These are phyloP conservation scores for Colletotrichum caudatum DNA, from an alignment of 2,329 filamentous ascomycete species.

Conservation along the genomic window DNA sequence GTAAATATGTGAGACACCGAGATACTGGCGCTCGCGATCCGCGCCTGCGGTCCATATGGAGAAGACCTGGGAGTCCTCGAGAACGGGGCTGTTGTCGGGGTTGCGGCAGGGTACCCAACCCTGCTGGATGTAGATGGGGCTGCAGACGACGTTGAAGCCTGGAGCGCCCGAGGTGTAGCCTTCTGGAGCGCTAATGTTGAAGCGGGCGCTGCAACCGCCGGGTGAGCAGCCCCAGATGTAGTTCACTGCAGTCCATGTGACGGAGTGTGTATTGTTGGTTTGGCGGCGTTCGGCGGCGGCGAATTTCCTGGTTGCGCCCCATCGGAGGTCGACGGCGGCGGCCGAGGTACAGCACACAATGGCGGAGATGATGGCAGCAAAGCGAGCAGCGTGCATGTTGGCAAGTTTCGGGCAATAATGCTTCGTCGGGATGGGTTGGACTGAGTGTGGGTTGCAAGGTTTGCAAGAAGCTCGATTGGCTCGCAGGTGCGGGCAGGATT, in stretches of 20 bases:
- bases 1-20: slow-evolving; percentile 45
- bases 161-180: slow-evolving; percentile 45
- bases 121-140: slow-evolving; percentile 45
- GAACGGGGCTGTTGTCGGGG: slow-evolving; percentile 26
- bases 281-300: slow-evolving; percentile 1
- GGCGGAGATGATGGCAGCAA: slow-evolving; percentile 4
- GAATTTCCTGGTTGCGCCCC: not conserved
- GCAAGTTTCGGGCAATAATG: no score
- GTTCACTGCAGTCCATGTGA: slow-evolving; percentile 15
- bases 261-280: not conserved
- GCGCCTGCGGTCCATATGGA: slow-evolving; percentile 44
- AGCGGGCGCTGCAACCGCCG: slow-evolving; percentile 45
- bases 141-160: slow-evolving; percentile 46
- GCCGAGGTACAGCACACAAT: slow-evolving; percentile 14
- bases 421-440: not conserved
- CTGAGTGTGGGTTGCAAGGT: not conserved
- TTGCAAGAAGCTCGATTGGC: not conserved
- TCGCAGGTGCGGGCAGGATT: not conserved
- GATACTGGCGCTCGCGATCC: slow-evolving; percentile 41
- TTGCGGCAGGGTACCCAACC: slow-evolving; percentile 44
- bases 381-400: slow-evolving; percentile 19
- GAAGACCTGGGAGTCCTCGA: slow-evolving; percentile 40
- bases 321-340: slow-evolving; percentile 12
- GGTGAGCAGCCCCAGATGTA: slow-evolving; percentile 44
- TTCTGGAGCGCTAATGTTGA: slow-evolving; percentile 44